Evolutionary conservation across 371 early-diverging fungal genomes (phyloP), one percentile per base, ranked within the genome.

Genomic region (Rhizopus sp.): DNA sequence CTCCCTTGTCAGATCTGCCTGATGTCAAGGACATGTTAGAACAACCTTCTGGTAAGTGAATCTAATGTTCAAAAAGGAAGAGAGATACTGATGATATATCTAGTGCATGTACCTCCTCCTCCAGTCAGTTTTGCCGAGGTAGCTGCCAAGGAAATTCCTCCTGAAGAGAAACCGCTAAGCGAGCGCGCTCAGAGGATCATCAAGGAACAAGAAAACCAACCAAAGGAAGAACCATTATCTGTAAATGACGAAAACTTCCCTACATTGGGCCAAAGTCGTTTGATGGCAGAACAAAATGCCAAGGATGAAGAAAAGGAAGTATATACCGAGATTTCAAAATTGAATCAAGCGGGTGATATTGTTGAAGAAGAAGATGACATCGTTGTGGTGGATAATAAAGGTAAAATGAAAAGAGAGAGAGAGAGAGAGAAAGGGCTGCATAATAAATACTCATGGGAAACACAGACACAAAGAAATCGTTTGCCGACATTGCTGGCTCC

Each of bases 21-120:
- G 74, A 73, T 57, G 72, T 77, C 8, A 77, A 73, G 32, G 77
- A 77, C 37, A 70, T 77, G 74, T 45, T 74, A 9, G 6, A 64
- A 10, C 39, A 72, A 7, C 64, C 68, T 32, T 70, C 72, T 9
- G 61, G 61, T 63, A 57, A 47, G 13, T 9, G 30, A 4, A 30
- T 6, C 30, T 31, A 39, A 44, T n/a, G 6, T 30, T 42, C 29
- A 30, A 7, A 5, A 9, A 31, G 12, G 3, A 7, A 7, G 5
- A 9, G 16, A 12, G 5, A 10, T 32, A 50, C n/a, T 23, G 8
- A 40, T 17, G 16, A n/a, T 9, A 12, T 12, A 29, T n/a, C 15
- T 40, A 54, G 70, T 77, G n/a, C 63, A 68, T 42, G 61, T 74
- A 4, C 70, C 74, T 29, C 74, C 74, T 31, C 48, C 69, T 3